Percentiles rank a stretch among this genome's conserved stretches.
These are phyloP conservation scores for Fonsecaea erecta DNA, from an alignment of 2,329 filamentous ascomycete species.

Conservation along the genomic window DNA sequence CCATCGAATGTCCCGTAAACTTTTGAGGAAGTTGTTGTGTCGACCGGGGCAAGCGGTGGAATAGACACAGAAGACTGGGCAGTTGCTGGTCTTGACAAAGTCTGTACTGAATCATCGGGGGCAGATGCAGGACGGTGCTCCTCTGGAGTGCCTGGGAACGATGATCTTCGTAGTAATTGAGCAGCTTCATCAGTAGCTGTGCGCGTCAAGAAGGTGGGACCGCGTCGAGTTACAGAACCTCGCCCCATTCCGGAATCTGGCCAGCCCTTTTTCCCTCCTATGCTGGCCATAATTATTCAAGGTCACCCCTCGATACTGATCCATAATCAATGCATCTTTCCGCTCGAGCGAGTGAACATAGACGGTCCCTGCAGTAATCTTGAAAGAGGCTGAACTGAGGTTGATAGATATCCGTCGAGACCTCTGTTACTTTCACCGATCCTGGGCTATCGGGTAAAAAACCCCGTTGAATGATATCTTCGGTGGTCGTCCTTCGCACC, in stretches of 20 bases:
- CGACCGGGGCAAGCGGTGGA: neutral
- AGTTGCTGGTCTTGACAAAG: conserved; percentile 22
- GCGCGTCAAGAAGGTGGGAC: conserved; percentile 52
- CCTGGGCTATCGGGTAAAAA: neutral
- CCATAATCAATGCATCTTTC: conserved; percentile 26
- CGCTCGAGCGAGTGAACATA: neutral
- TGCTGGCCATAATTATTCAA: conserved; percentile 27
- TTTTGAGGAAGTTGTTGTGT: conserved; percentile 9
- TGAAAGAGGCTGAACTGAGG: neutral
- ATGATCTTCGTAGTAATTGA: conserved; percentile 49
- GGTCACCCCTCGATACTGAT: neutral
- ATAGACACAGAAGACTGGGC: conserved; percentile 16
- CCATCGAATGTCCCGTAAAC: conserved; percentile 29
- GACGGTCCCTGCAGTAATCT: neutral
- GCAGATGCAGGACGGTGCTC: conserved; percentile 16
- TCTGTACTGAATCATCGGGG: conserved; percentile 13
- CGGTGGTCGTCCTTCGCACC: neutral
- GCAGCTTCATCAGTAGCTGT: conserved; percentile 52
- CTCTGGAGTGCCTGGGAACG: conserved; percentile 30
- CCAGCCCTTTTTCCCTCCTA: conserved; percentile 29
- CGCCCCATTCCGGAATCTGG: conserved; percentile 24
- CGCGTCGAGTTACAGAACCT: conserved; percentile 35
- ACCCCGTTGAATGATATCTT: neutral
- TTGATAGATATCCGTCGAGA: neutral
- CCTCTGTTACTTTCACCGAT: neutral